These are phyloP conservation scores for Ustilago crameri DNA, from an alignment of 1,284 basidiomycete genomes.

Conservation along the genomic window DNA sequence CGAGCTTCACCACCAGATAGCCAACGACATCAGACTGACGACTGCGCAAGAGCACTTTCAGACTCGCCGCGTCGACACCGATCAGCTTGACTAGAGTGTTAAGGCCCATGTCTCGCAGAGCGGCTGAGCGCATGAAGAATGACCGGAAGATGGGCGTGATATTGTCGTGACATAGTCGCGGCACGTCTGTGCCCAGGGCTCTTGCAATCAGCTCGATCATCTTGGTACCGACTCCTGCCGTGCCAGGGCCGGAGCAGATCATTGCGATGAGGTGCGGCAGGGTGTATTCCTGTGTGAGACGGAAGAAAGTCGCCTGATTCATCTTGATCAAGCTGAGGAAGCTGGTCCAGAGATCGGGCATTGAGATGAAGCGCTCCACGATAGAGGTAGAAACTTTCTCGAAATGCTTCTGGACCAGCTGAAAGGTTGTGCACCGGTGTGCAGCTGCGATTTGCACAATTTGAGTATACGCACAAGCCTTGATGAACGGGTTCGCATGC, in stretches of 20 bases:
- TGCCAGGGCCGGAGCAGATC: slow-evolving; percentile 38
- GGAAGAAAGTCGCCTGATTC: slow-evolving; percentile 61
- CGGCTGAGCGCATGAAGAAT: slow-evolving; percentile 52
- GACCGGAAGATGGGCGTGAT: slow-evolving; percentile 60
- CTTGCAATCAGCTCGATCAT: slow-evolving; percentile 57
- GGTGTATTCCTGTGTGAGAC: slow-evolving; percentile 59
- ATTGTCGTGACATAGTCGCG: slow-evolving; percentile 57
- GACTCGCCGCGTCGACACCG: slow-evolving; percentile 45
- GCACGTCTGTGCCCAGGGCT: slow-evolving; percentile 51
- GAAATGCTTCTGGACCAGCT: slow-evolving; percentile 61
- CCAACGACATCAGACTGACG: slow-evolving; percentile 63
- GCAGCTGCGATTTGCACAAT: slow-evolving; percentile 56
- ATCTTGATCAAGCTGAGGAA: slow-evolving; percentile 59
- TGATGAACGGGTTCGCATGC: slow-evolving; percentile 38
- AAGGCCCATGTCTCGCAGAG: slow-evolving; percentile 41
- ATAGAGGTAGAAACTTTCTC: slow-evolving; percentile 52
- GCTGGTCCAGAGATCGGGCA: slow-evolving; percentile 57
- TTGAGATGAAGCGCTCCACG: slow-evolving; percentile 55
- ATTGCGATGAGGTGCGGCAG: slow-evolving; percentile 60
- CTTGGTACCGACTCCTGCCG: slow-evolving; percentile 31
- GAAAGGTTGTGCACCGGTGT: slow-evolving; percentile 59
- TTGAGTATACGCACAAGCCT: slow-evolving; percentile 56
- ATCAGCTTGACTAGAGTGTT: slow-evolving; percentile 47
- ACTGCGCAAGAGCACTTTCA: slow-evolving; percentile 54
- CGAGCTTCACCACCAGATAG: slow-evolving; percentile 61